Evolutionary conservation across 352 stramenopile species (phyloP).

Genomic region (Globisporangium ultimum): DNA sequence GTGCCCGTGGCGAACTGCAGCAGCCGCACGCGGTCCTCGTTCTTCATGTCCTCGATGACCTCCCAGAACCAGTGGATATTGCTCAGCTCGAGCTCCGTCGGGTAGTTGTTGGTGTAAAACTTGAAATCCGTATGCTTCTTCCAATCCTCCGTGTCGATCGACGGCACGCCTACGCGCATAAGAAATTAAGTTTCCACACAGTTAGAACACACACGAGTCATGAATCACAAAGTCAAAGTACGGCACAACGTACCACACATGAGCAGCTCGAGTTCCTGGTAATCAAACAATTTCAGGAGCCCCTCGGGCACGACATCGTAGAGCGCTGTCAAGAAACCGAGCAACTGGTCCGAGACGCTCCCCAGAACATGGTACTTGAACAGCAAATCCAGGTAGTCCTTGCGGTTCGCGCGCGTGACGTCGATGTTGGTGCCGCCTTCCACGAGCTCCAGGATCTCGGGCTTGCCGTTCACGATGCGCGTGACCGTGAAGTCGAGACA

Average conservation of each 20-base stretch:
- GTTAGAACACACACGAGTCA: background rate
- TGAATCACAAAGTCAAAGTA: no score
- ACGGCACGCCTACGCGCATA: slow-evolving; percentile 39
- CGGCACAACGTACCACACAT: slow-evolving; percentile 84
- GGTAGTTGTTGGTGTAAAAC: slow-evolving; percentile 64
- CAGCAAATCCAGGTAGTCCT: slow-evolving; percentile 90
- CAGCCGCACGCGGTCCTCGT: slow-evolving; percentile 72
- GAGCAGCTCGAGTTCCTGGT: slow-evolving; percentile 97
- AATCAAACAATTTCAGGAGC: slow-evolving; percentile 97
- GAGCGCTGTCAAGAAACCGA: slow-evolving; percentile 86
- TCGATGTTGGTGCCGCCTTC: slow-evolving; percentile 86
- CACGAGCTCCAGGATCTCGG: slow-evolving; percentile 87
- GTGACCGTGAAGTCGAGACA: slow-evolving; percentile 82
- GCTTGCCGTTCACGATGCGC: slow-evolving; percentile 55
- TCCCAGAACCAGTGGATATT: slow-evolving; percentile 98
- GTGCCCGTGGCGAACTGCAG: slow-evolving; percentile 84
- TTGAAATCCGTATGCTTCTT: slow-evolving; percentile 81
- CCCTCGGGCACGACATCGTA: slow-evolving; percentile 97
- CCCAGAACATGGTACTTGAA: slow-evolving; percentile 97
- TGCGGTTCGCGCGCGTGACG: slow-evolving; percentile 95
- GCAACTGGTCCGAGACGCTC: slow-evolving; percentile 89
- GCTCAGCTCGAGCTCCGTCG: slow-evolving; percentile 76
- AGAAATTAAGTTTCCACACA: background rate
- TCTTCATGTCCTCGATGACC: slow-evolving; percentile 72
- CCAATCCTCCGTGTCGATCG: slow-evolving; percentile 76